A percentile compares a stretch with the other conserved stretches of the same genome.
These are phyloP conservation scores for Solanum hybrid DNA, from an alignment of 305 asterid species.

Conservation along the genomic window DNA sequence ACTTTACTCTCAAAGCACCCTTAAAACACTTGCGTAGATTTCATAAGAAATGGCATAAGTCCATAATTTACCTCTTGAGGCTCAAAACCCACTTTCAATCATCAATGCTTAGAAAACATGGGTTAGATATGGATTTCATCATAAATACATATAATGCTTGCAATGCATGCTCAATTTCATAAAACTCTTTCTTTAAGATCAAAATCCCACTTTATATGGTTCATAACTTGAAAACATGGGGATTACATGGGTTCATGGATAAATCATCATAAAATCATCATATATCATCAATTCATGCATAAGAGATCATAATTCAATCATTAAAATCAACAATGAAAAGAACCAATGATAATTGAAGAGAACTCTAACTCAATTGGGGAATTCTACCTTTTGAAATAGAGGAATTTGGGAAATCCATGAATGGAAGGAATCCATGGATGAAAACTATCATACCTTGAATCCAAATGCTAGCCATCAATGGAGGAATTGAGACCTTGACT, in stretches of 20 bases:
- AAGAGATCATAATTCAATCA: not conserved
- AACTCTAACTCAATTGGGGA: not conserved
- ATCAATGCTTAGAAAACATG: not conserved
- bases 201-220: not conserved
- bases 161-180: not conserved
- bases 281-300: not conserved
- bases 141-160: not conserved
- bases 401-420: not conserved
- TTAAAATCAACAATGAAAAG: not conserved
- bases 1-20: not conserved
- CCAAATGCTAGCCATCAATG: not conserved
- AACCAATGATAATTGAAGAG: not conserved
- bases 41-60: not conserved
- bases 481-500: not conserved
- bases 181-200: too few species aligned
- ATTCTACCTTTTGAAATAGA: not conserved
- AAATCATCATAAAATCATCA: not conserved
- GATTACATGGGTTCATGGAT: not conserved
- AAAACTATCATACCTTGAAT: not conserved
- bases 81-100: not conserved
- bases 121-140: not conserved
- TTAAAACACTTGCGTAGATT: not conserved
- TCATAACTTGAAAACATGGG: not conserved
- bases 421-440: not conserved
- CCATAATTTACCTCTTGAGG: not conserved